phyloP scores from a whole-genome alignment of 148 eudicot species.

The Vaccinium vitisidaea region DNA sequence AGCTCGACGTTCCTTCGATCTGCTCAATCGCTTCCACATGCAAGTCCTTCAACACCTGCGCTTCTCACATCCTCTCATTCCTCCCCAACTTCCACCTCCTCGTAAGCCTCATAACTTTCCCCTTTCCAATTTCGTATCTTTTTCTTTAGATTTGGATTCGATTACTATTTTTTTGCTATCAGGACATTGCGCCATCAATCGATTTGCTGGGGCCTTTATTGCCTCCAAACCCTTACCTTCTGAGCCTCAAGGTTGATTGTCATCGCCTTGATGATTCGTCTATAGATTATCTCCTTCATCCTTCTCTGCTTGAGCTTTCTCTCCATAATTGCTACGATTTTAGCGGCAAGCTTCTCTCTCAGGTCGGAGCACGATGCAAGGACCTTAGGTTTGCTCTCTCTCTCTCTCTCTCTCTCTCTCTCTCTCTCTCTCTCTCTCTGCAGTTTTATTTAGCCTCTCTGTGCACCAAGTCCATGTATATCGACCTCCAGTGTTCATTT shows the following conservation, averaged over 20 bases:
- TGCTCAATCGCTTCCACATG: conserved; percentile 76
- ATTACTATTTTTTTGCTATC: background rate
- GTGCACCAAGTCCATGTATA: background rate
- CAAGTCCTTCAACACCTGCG: conserved; percentile 59
- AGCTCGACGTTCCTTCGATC: conserved; percentile 79
- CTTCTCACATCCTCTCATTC: conserved; percentile 61
- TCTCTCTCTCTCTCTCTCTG: background rate
- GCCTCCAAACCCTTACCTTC: conserved; percentile 60
- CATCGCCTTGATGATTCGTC: conserved; percentile 73
- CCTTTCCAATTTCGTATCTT: background rate
- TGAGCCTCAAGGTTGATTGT: conserved; percentile 74
- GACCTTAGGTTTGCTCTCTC: conserved; percentile 52
- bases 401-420: background rate
- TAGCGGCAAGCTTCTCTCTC: conserved; percentile 70
- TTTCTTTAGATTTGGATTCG: background rate
- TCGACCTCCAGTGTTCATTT: background rate
- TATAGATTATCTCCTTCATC: conserved; percentile 50
- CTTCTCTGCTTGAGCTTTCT: conserved; percentile 62
- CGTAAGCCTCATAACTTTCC: conserved; percentile 33
- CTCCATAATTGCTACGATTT: conserved; percentile 79
- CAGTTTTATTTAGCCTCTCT: background rate
- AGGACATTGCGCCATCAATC: conserved; percentile 70
- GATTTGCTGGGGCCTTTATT: conserved; percentile 60
- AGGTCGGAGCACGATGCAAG: conserved; percentile 60
- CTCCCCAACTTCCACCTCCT: conserved; percentile 73